Percentiles rank a stretch among this genome's conserved stretches.
These are phyloP conservation scores for Mucuna pruriens DNA, from an alignment of 306 rosid genomes.

Conservation along the genomic window DNA sequence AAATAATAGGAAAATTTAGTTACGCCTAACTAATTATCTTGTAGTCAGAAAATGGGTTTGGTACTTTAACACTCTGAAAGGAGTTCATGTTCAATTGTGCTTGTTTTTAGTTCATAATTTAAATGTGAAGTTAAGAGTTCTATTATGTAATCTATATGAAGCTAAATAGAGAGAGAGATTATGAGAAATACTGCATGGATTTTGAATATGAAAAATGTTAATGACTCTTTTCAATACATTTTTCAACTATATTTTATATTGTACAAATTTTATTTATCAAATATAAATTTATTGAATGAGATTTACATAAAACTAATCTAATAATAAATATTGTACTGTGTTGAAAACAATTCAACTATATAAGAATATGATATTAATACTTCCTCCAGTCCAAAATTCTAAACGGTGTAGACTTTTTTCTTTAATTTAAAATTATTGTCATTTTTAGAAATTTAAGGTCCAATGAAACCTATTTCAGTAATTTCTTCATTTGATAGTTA, in stretches of 20 bases:
- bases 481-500: neutral
- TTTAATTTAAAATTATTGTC: neutral
- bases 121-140: neutral
- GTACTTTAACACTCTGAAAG: slow-evolving; percentile 5
- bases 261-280: neutral
- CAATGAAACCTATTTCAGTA: neutral
- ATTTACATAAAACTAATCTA: neutral
- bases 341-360: neutral
- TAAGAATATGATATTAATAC: neutral
- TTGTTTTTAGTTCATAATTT: neutral
- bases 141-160: neutral
- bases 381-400: neutral
- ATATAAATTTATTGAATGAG: neutral
- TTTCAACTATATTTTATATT: neutral
- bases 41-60: slow-evolving; percentile 28
- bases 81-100: neutral
- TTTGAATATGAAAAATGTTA: neutral
- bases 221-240: neutral
- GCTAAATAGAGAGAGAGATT: neutral
- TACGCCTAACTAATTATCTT: slow-evolving; percentile 1
- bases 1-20: neutral
- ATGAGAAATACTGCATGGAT: neutral
- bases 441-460: neutral
- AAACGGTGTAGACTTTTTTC: neutral
- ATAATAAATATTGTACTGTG: neutral